phyloP scores from a whole-genome alignment of 108 stramenopile species.

The Skeletonema marinoi region DNA sequence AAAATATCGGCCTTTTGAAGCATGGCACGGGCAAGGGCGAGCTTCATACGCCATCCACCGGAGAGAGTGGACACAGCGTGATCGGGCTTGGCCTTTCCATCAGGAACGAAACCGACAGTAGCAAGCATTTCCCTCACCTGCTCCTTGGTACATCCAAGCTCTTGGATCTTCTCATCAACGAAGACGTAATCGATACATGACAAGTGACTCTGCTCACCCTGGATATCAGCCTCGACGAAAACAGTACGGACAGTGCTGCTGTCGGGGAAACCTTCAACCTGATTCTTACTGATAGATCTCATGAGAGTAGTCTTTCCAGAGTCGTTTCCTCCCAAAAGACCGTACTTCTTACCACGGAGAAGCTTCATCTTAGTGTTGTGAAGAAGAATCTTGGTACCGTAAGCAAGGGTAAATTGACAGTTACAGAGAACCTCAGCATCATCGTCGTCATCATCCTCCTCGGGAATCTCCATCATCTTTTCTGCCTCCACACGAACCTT shows the following conservation, averaged over 20 bases:
- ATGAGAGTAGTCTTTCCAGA: slow-evolving; percentile 99
- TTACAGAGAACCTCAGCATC: slow-evolving; percentile 99
- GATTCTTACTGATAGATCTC: slow-evolving; percentile 99
- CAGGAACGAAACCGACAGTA: slow-evolving; percentile 95
- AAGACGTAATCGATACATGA: slow-evolving; percentile 97
- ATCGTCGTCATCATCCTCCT: slow-evolving; percentile 96
- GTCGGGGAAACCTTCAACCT: slow-evolving; percentile 99
- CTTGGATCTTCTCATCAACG: slow-evolving; percentile 88
- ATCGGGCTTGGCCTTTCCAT: slow-evolving; percentile 96
- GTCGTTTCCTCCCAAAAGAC: slow-evolving; percentile 97
- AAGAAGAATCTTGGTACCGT: slow-evolving; percentile 99
- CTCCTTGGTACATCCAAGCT: slow-evolving; percentile 74
- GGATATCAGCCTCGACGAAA: slow-evolving; percentile 99
- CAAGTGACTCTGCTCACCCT: slow-evolving; percentile 96
- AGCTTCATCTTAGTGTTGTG: slow-evolving; percentile 99
- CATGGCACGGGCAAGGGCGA: slow-evolving; percentile 98
- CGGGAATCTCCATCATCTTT: slow-evolving; percentile 83
- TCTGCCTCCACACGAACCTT: slow-evolving; percentile 86
- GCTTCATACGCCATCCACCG: slow-evolving; percentile 99
- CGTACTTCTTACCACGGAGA: slow-evolving; percentile 96
- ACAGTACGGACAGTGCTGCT: slow-evolving; percentile 94
- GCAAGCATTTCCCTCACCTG: slow-evolving; percentile 89
- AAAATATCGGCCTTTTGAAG: slow-evolving; percentile 99
- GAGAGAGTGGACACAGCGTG: slow-evolving; percentile 97
- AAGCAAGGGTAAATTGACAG: slow-evolving; percentile 99